These are phyloP conservation scores for Phytophthora foliorum DNA, from an alignment of 352 stramenopile genomes.

Conservation along the genomic window DNA sequence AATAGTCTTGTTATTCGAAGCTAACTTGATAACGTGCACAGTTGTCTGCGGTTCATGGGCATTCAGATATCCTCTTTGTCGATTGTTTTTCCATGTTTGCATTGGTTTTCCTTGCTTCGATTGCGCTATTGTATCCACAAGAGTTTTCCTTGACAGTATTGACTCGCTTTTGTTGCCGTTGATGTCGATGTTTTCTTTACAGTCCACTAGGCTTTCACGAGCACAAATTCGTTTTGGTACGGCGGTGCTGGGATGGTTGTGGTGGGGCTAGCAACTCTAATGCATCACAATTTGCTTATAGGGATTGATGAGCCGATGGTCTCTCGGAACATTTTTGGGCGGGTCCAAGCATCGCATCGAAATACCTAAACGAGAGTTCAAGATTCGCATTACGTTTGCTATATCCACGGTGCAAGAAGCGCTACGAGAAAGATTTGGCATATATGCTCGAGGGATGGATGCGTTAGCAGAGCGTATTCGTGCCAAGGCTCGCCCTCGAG, in stretches of 20 bases:
- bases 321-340: conserved; percentile 61
- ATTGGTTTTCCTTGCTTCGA: neutral
- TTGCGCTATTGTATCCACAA: neutral
- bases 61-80: conserved; percentile 61
- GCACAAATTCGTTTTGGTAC: conserved; percentile 81
- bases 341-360: conserved; percentile 65
- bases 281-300: conserved; percentile 6
- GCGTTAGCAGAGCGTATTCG: conserved; percentile 52
- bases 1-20: neutral
- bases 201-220: conserved; percentile 70
- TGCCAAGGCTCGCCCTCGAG: conserved; percentile 39
- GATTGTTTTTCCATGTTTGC: conserved; percentile 9
- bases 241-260: neutral
- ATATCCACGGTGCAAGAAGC: conserved; percentile 64
- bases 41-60: conserved; percentile 75
- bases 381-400: conserved; percentile 62
- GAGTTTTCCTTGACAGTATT: conserved; percentile 35
- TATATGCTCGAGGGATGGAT: conserved; percentile 70
- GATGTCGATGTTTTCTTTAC: conserved; percentile 21
- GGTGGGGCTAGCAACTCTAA: neutral
- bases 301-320: conserved; percentile 72
- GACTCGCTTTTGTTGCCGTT: conserved; percentile 21
- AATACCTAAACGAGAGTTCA: conserved; percentile 64
- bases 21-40: conserved; percentile 10
- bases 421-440: conserved; percentile 67